Evolutionary conservation across 768 basidiomycete species (phyloP).

Genomic region (Nidularia pulvinata): DNA sequence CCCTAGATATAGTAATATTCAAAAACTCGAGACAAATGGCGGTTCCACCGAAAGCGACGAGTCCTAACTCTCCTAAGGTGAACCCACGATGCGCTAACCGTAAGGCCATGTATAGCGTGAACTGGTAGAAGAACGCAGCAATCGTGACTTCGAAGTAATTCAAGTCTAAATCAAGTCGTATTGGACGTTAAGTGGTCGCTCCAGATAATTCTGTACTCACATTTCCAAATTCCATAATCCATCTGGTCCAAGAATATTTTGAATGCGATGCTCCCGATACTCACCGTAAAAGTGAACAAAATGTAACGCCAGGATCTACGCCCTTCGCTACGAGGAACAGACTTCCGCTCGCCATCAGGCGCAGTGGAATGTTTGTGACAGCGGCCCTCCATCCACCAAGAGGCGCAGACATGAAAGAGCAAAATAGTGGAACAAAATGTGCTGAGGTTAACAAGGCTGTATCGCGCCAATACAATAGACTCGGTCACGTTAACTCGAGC

Average conservation of each 20-base stretch:
- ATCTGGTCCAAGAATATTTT: constrained; percentile 41
- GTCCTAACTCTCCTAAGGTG: constrained; percentile 90
- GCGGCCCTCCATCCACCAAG: constrained; percentile 70
- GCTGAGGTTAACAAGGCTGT: constrained; percentile 75
- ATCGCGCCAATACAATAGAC: constrained; percentile 67
- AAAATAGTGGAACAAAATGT: constrained; percentile 82
- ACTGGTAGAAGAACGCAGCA: constrained; percentile 84
- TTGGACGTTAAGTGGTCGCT: background rate
- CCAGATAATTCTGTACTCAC: constrained; percentile 36
- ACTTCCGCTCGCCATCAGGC: constrained; percentile 69
- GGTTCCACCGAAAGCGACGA: constrained; percentile 89
- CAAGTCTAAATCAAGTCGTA: constrained; percentile 51
- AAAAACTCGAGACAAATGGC: constrained; percentile 85
- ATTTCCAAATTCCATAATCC: constrained; percentile 65
- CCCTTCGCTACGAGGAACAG: constrained; percentile 75
- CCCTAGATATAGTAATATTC: constrained; percentile 81
- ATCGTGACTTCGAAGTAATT: constrained; percentile 73
- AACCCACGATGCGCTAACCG: constrained; percentile 94
- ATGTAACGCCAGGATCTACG: constrained; percentile 63
- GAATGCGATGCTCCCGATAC: constrained; percentile 44
- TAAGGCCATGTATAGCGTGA: constrained; percentile 86
- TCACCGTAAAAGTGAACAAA: constrained; percentile 58
- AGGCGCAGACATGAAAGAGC: constrained; percentile 77
- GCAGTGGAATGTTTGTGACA: constrained; percentile 32
- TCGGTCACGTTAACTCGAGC: constrained; percentile 38